Base-by-base conservation (phyloP, 169 alveolate genomes). In the Prorocentrum cordatum region DNA sequence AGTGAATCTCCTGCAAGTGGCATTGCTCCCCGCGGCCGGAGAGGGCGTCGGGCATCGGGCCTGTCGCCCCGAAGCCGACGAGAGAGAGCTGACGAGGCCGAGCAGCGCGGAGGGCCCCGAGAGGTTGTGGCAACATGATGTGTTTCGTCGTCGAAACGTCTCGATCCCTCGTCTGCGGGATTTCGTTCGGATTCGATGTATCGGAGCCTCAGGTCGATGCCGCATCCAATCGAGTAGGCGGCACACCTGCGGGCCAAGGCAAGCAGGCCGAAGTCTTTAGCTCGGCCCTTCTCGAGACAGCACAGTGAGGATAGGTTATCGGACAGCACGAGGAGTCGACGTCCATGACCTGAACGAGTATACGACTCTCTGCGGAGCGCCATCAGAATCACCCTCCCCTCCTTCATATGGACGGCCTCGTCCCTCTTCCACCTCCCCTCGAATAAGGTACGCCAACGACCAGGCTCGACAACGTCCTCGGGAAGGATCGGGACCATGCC, bases 371-470 rank as follows among this genome's bases (percentile, higher is more conserved):
- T 36, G 0, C 83, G 26, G 0, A 70, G 42, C 12, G 62, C 7
- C 83, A 70, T 70, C 66, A 70, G 16, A 0, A 64, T 64, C 38
- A 70, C 83, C n/a, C 83, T 24, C 16, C 66, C 83, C 14, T 70
- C 83, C 26, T 70, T 70, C 83, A 70, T 70, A 22, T 70, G 83
- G 14, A 70, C 42, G 16, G 83, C 39, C 29, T 70, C 83, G 26
- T 27, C 4, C 6, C 27, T 39, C 2, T 27, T 70, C 83, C 83
- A 70, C 29, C 5, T 10, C 20, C 83, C n/a, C 64, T 70, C 36
- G 24, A 70, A 3, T 1, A 70, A 27, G 0, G 83, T 70, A 5
- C 29, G 26, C 83, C 83, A 70, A 0, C 79, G 45, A 0, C 26
- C 3, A 2, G 33, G 50, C 18, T 33, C 79, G 0, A 67, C 26